Base-by-base conservation (phyloP, 257 asterid species). In the Solanum pennellii region DNA sequence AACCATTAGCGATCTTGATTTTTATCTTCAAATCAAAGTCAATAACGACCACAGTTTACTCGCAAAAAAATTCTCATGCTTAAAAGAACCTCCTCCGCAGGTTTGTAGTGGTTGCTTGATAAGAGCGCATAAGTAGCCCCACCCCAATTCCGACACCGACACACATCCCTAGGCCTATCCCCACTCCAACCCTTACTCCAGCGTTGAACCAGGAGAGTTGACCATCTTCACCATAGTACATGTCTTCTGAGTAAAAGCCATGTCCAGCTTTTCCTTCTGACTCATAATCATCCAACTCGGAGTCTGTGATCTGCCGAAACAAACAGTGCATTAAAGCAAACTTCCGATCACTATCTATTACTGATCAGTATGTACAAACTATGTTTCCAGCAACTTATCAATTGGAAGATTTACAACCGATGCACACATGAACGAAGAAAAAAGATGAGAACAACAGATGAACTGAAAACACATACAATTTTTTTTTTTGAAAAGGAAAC, bases 131-230 rank as follows among this genome's bases (percentile, higher is more conserved):
- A 13, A 93, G 94, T 29, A 91, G 89, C 69, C 94, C 95, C 75
- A 91, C 94, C 65, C 95, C 92, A 13, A 94, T 90, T 52, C 95
- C 94, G 3, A 92, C 93, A 33, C 95, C 96, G 44, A 93, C 90
- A 91, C 95, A 93, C 92, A 93, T 91, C 41, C 94, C 94, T 33
- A 93, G 92, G 83, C 95, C 92, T 83, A 93, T 93, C 44, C 95
- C 94, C 3, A 93, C 94, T 12, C 96, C 96, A 83, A 93, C 95
- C 41, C 93, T 88, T 56, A 93, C 94, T 49, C 96, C 96, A 25
- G 95, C 92, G 23, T 92, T 92, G 88, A 93, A 93, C 94, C 93
- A 93, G 5, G 92, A 85, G 80, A 92, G 93, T 77, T 93, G 91
- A 60, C 95, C 96, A 88, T 93, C 93, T 87, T 92, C 95, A 62